Conservation (phyloP, 2,329 filamentous ascomycete species). For the Fusarium equiseti region DNA sequence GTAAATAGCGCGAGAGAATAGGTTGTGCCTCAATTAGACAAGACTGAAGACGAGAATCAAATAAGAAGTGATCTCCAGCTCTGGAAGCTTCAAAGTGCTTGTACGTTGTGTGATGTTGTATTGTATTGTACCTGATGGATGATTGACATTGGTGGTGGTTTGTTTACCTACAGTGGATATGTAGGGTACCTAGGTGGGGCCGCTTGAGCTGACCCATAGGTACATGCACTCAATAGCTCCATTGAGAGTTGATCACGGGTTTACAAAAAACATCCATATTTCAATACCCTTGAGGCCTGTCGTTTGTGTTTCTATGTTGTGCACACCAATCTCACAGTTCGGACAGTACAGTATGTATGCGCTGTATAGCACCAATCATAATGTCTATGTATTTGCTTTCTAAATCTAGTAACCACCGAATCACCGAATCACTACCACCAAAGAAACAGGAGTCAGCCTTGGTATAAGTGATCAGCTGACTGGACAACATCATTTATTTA, state of each 20-base stretch:
- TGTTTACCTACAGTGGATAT: slow-evolving; percentile 1
- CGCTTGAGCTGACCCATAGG: neutral
- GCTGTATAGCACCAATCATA: neutral
- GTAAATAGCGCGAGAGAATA: neutral
- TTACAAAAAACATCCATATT: neutral
- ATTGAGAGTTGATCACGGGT: neutral
- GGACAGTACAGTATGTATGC: neutral
- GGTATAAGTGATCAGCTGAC: neutral
- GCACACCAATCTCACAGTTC: neutral
- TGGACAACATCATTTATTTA: neutral
- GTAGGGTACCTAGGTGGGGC: neutral
- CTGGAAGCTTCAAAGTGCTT: neutral
- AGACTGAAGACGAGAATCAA: too few relatives aligned
- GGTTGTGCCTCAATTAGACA: neutral
- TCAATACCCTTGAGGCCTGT: neutral
- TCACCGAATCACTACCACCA: neutral
- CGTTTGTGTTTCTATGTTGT: too few relatives aligned
- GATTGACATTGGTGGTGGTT: neutral
- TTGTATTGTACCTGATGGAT: neutral
- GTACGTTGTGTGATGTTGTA: neutral
- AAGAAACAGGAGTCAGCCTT: neutral
- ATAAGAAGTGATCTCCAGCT: neutral
- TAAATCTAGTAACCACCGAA: neutral
- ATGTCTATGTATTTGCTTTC: neutral
- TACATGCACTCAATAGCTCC: neutral